These are phyloP conservation scores for Rutstroemia sydowiana DNA, from an alignment of 2,329 filamentous ascomycete genomes.

Conservation along the genomic window DNA sequence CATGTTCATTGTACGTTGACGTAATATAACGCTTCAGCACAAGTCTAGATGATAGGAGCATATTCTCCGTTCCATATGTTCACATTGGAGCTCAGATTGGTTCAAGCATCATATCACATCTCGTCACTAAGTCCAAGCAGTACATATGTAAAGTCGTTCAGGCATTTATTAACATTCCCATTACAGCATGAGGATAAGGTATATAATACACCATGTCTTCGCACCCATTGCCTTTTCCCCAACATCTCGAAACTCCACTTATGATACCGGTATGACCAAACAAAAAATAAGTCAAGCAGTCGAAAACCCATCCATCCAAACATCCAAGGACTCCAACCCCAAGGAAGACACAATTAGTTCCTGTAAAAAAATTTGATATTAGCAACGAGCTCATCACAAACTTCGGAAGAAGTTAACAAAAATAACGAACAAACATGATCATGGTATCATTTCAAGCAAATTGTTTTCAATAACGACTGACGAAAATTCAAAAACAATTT, in stretches of 20 bases:
- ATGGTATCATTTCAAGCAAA: neutral
- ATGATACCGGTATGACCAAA: neutral
- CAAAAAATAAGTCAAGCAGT: neutral
- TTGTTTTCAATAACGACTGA: neutral
- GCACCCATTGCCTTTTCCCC: neutral
- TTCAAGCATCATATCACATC: too few relatives aligned
- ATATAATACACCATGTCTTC: conserved; percentile 1
- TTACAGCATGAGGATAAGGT: conserved; percentile 1
- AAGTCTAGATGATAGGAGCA: too few relatives aligned
- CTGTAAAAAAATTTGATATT: conserved; percentile 1
- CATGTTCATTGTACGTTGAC: too few relatives aligned
- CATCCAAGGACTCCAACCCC: neutral
- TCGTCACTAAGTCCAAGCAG: too few relatives aligned
- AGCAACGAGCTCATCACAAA: neutral
- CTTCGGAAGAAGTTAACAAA: neutral
- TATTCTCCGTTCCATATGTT: too few relatives aligned
- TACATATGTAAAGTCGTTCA: conserved; percentile 1
- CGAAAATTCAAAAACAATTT: neutral
- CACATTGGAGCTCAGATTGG: too few relatives aligned
- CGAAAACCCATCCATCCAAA: conserved; percentile 2
- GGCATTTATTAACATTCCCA: conserved; percentile 5
- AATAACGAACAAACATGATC: neutral
- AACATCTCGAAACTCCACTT: neutral
- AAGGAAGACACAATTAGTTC: conserved; percentile 4
- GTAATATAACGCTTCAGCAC: too few relatives aligned